Evolutionary conservation across 345 rosid species (phyloP).

Genomic region (Gossypium australe): DNA sequence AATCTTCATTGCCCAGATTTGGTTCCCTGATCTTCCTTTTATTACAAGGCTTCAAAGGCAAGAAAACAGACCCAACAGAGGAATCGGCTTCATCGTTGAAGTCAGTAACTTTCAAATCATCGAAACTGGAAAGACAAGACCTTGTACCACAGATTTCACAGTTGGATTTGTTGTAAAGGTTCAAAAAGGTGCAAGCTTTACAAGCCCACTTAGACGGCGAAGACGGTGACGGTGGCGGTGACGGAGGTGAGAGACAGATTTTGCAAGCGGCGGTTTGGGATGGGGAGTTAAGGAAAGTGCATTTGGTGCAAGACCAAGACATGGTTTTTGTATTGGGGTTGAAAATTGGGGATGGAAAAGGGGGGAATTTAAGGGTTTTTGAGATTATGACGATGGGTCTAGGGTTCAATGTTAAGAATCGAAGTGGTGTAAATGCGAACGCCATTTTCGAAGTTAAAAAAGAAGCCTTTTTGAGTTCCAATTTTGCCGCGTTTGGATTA

Average conservation of each 20-base stretch:
- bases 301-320: constrained; percentile 80
- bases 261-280: constrained; percentile 55
- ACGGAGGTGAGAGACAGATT: constrained; percentile 46
- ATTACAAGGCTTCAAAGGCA: constrained; percentile 56
- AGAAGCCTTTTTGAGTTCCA: background rate
- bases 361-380: background rate
- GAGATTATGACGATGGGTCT: background rate
- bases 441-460: constrained; percentile 16
- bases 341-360: constrained; percentile 1
- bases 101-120: constrained; percentile 43
- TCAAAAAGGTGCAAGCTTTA: constrained; percentile 85
- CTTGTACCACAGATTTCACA: constrained; percentile 71
- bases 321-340: background rate
- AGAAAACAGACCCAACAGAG: constrained; percentile 80
- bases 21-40: constrained; percentile 56
- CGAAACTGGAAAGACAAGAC: constrained; percentile 44
- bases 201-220: constrained; percentile 60
- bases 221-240: constrained; percentile 18
- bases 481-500: constrained; percentile 5
- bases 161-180: constrained; percentile 53
- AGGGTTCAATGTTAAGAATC: constrained; percentile 19
- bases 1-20: constrained; percentile 20
- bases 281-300: constrained; percentile 85
- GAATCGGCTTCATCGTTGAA: constrained; percentile 36
- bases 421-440: background rate